Evolutionary conservation across 1,139 yeast genomes (phyloP).

Genomic region (Meyerozyma guilliermondii): DNA sequence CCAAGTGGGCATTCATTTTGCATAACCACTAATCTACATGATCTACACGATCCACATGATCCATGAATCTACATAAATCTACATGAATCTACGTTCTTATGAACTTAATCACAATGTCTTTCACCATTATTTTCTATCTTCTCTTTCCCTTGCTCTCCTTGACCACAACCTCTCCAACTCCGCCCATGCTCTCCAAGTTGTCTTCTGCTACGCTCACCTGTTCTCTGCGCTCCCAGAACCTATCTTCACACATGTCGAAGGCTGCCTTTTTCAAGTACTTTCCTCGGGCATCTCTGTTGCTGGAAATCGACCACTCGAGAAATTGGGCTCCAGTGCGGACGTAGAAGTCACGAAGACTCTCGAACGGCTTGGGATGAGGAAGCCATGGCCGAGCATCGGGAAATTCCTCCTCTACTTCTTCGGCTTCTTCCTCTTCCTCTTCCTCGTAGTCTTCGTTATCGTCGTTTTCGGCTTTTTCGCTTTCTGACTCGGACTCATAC

Average conservation of each 20-base stretch:
- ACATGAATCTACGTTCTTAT: background rate
- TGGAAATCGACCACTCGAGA: slow-evolving; percentile 88
- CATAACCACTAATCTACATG: slow-evolving; percentile 32
- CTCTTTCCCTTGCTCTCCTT: slow-evolving; percentile 53
- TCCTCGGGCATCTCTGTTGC: slow-evolving; percentile 82
- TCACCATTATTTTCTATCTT: slow-evolving; percentile 32
- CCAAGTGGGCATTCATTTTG: slow-evolving; percentile 95
- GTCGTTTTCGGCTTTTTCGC: slow-evolving; percentile 43
- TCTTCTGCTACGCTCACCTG: slow-evolving; percentile 87
- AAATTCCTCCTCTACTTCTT: slow-evolving; percentile 60
- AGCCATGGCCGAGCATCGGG: slow-evolving; percentile 96
- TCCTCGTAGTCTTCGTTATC: slow-evolving; percentile 54
- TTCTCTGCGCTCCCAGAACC: slow-evolving; percentile 99
- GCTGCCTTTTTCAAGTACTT: slow-evolving; percentile 85
- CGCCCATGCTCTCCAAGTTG: slow-evolving; percentile 82
- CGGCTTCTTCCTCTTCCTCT: slow-evolving; percentile 56
- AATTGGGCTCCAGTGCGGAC: slow-evolving; percentile 82
- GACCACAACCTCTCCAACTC: slow-evolving; percentile 87
- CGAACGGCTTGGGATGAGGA: slow-evolving; percentile 97
- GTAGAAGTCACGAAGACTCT: slow-evolving; percentile 75
- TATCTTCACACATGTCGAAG: slow-evolving; percentile 84
- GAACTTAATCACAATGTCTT: background rate
- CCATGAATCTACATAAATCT: no score
- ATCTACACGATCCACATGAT: no score
- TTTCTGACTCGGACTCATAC: slow-evolving; percentile 48